phyloP scores from a whole-genome alignment of 306 rosid species.

The Echinosophora koreensis region DNA sequence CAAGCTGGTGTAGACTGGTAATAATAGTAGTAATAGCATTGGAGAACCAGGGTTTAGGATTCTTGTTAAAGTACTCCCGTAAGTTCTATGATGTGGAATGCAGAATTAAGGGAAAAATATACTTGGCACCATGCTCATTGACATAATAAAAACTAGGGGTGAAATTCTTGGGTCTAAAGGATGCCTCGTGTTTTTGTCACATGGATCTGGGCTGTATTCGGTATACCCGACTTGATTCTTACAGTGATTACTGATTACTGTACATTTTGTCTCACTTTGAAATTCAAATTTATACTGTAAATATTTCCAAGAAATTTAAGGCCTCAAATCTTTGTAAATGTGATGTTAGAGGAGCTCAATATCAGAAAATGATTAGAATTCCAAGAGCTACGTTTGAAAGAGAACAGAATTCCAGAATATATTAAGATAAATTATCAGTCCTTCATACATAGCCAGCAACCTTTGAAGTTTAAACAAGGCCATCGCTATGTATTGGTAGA shows the following conservation, averaged over 20 bases:
- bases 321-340: background rate
- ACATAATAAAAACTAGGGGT: background rate
- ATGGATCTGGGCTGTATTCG: no score
- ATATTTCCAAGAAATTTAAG: background rate
- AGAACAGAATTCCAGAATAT: background rate
- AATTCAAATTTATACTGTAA: background rate
- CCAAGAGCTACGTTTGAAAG: background rate
- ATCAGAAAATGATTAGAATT: background rate
- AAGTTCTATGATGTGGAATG: no score
- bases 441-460: background rate
- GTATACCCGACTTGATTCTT: no score
- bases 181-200: no score
- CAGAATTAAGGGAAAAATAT: no score
- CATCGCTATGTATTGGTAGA: background rate
- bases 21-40: no score
- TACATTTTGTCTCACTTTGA: background rate
- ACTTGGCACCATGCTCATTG: background rate
- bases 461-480: slow-evolving; percentile 19
- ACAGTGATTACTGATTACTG: no score
- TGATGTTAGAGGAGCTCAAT: background rate
- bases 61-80: no score
- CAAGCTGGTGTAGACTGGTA: background rate
- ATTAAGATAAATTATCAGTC: background rate
- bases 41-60: no score
- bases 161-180: background rate